Percentiles rank a stretch among this genome's conserved stretches.
Evolutionary conservation across 108 stramenopile species (phyloP).

Genomic region (Chaetoceros tenuissimus): DNA sequence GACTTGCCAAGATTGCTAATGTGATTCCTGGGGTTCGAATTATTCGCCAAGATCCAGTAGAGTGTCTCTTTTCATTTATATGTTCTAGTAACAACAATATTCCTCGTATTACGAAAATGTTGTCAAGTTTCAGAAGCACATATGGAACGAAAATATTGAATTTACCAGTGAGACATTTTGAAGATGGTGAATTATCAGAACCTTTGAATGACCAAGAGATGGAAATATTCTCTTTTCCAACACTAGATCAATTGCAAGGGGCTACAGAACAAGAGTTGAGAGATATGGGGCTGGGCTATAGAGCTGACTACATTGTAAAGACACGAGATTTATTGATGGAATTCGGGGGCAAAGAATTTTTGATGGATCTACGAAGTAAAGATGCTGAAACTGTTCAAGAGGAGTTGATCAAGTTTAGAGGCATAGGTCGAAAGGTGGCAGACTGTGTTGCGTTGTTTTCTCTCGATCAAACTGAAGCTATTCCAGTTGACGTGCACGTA

Average conservation of each 20-base stretch:
- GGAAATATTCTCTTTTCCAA: constrained; percentile 78
- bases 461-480: constrained; percentile 71
- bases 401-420: constrained; percentile 60
- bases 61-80: constrained; percentile 95
- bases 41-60: constrained; percentile 89
- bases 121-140: constrained; percentile 56
- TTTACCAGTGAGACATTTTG: constrained; percentile 16
- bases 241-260: constrained; percentile 33
- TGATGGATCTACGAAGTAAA: constrained; percentile 27
- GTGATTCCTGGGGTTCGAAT: constrained; percentile 84
- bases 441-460: constrained; percentile 99
- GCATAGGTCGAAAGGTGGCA: constrained; percentile 95
- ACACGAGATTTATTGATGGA: constrained; percentile 47
- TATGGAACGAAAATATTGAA: constrained; percentile 67
- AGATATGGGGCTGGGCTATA: constrained; percentile 88
- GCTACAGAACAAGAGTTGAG: constrained; percentile 71
- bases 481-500: constrained; percentile 96
- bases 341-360: constrained; percentile 55
- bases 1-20: constrained; percentile 51
- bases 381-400: constrained; percentile 57
- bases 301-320: constrained; percentile 86
- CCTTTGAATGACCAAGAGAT: neutral
- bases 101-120: constrained; percentile 89
- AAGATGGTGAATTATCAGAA: neutral
- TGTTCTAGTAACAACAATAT: constrained; percentile 99